phyloP scores from a whole-genome alignment of 2,329 filamentous ascomycete genomes.

The Salinomyces thailandicus region DNA sequence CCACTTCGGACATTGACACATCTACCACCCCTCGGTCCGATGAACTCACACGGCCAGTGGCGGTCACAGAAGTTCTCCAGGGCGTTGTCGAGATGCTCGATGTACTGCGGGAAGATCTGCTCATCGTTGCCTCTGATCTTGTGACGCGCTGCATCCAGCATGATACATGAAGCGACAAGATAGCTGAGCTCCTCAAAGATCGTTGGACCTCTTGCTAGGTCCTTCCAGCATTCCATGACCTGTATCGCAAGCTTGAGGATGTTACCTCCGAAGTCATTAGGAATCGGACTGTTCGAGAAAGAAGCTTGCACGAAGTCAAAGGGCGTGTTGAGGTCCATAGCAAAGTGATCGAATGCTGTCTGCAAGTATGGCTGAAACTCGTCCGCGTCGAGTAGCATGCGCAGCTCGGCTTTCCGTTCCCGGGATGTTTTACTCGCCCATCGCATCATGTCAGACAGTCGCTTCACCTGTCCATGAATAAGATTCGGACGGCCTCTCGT shows the following conservation, averaged over 20 bases:
- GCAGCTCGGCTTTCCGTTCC: constrained; percentile 31
- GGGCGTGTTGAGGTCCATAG: constrained; percentile 29
- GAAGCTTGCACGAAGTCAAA: constrained; percentile 40
- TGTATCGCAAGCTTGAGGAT: constrained; percentile 36
- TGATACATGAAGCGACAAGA: constrained; percentile 39
- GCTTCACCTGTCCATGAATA: constrained; percentile 33
- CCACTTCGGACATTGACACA: constrained; percentile 32
- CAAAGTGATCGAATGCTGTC: constrained; percentile 39
- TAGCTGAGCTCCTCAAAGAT: constrained; percentile 32
- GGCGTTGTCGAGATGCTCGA: constrained; percentile 23
- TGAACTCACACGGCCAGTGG: constrained; percentile 33
- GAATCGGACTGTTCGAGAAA: constrained; percentile 33
- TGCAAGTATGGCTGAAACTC: constrained; percentile 37
- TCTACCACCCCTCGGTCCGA: constrained; percentile 9
- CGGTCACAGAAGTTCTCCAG: constrained; percentile 31
- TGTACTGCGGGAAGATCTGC: constrained; percentile 16
- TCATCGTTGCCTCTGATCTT: constrained; percentile 8
- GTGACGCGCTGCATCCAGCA: constrained; percentile 28
- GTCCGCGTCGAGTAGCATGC: constrained; percentile 35
- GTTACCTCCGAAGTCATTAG: constrained; percentile 35
- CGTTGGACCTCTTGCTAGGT: constrained; percentile 11
- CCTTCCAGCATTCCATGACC: constrained; percentile 19
- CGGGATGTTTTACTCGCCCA: constrained; percentile 26
- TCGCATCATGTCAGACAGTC: constrained; percentile 30
- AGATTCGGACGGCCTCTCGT: constrained; percentile 32